Conservation (phyloP, 371 early-diverging fungal genomes). For the Mortierella sp. region DNA sequence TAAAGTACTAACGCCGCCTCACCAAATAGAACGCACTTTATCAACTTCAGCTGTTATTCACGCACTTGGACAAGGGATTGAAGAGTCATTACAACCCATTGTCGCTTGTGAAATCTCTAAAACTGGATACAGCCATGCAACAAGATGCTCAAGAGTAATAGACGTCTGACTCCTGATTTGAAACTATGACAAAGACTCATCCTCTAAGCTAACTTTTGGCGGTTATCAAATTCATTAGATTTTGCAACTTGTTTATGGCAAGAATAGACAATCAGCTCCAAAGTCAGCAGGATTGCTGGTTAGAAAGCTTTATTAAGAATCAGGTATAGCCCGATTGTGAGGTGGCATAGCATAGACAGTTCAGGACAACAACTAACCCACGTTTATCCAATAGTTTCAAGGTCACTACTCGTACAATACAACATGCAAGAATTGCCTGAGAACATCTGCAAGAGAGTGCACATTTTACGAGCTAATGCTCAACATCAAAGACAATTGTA, state of each 20-base stretch:
- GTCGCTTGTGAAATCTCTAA: slow-evolving; percentile 54
- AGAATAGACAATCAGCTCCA: slow-evolving; percentile 46
- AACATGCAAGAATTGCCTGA: slow-evolving; percentile 50
- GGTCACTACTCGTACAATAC: slow-evolving; percentile 55
- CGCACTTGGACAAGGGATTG: slow-evolving; percentile 41
- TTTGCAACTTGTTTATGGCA: slow-evolving; percentile 56
- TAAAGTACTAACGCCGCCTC: neutral
- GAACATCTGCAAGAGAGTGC: slow-evolving; percentile 28
- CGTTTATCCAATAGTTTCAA: slow-evolving; percentile 36
- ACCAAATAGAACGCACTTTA: slow-evolving; percentile 39
- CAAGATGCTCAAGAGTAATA: slow-evolving; percentile 68
- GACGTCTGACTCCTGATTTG: neutral
- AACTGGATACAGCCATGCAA: slow-evolving; percentile 57
- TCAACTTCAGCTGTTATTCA: slow-evolving; percentile 58
- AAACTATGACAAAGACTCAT: neutral
- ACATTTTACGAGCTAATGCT: slow-evolving; percentile 52
- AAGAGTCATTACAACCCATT: slow-evolving; percentile 50
- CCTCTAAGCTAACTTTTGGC: neutral
- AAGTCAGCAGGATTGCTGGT: slow-evolving; percentile 11
- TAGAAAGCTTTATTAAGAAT: slow-evolving; percentile 31
- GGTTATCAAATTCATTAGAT: slow-evolving; percentile 14
- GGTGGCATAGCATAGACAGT: neutral
- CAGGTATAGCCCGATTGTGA: slow-evolving; percentile 17
- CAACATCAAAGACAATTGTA: slow-evolving; percentile 47
- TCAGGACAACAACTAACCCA: neutral